phyloP scores from a whole-genome alignment of 805 yeast genomes.

The Kazachstania africana region DNA sequence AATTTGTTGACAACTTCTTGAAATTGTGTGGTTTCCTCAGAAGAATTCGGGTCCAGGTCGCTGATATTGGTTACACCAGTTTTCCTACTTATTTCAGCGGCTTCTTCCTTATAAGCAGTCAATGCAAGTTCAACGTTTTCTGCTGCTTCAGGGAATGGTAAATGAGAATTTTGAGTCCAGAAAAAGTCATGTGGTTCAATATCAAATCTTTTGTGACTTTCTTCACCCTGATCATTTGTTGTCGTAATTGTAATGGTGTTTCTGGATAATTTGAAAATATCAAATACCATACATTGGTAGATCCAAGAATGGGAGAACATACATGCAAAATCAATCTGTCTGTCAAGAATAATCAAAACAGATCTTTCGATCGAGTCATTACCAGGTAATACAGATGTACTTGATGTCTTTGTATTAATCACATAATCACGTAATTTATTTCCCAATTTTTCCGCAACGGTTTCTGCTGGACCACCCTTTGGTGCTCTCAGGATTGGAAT shows the following conservation, averaged over 20 bases:
- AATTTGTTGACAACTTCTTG: constrained; percentile 83
- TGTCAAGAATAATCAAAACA: constrained; percentile 72
- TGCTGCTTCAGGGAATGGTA: constrained; percentile 98
- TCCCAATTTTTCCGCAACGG: constrained; percentile 81
- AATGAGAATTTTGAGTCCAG: constrained; percentile 72
- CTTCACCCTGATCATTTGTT: constrained; percentile 8
- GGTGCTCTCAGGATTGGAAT: constrained; percentile 89
- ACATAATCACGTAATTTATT: constrained; percentile 76
- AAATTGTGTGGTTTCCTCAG: constrained; percentile 51
- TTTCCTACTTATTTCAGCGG: constrained; percentile 69
- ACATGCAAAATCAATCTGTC: constrained; percentile 81
- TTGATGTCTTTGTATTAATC: constrained; percentile 40
- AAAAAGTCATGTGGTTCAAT: constrained; percentile 89
- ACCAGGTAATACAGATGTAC: constrained; percentile 13
- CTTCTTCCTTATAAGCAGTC: constrained; percentile 72
- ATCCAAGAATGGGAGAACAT: constrained; percentile 98
- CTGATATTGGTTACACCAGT: constrained; percentile 60
- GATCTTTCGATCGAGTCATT: constrained; percentile 40
- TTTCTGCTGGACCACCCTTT: constrained; percentile 89
- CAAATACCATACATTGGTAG: constrained; percentile 91
- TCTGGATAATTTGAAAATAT: constrained; percentile 70
- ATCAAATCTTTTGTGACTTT: constrained; percentile 55
- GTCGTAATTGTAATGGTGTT: constrained; percentile 63
- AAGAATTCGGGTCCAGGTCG: constrained; percentile 51
- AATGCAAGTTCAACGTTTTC: constrained; percentile 86